Base-by-base conservation (phyloP, 352 stramenopile species). In the Phytophthora boehmeriae region DNA sequence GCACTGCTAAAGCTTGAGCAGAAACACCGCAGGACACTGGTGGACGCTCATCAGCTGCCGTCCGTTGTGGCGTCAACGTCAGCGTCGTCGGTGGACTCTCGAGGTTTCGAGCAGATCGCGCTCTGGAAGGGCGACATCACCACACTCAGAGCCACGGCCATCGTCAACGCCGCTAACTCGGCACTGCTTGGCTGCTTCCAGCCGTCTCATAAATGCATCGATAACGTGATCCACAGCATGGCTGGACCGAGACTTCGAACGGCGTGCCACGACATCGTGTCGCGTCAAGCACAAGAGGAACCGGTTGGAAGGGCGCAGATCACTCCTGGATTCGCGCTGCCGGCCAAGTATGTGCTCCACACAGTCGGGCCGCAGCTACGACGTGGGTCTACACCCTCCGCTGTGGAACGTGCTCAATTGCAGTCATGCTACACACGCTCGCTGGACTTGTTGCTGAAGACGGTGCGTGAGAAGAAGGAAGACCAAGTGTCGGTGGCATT, bases 61-160 rank as follows among this genome's bases (percentile, higher is more conserved):
- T 27, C 43, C 5, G 52, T 72, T 16, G 38, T 59, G 25, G 10
- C 46, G 3, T 27, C 47, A 51, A 23, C 27, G 14, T 28, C 47
- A 51, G 44, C 27, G 14, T 28, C 36, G 16, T 60, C 39, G 23
- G 45, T 35, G 8, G 57, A 66, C 25, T 44, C 51, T 2, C 35
- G 16, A 2, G 58, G 63, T 0, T 75, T 68, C 43, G 49, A 68
- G 4, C 76, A 83, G 50, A 73, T 88, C 30, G 47, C 69, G 14
- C 59, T 93, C 4, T 91, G 75, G 75, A 82, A 90, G 27, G 79
- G 81, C 0, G 81, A 89, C 68, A 91, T 90, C 58, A 89, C 79
- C 22, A 73, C 71, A 17, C 66, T 93, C 35, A 54, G 73, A 8
- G 66, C 75, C 5, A 86, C 83, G 16, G 81, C 74, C 11, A 89